Percentiles rank a stretch among this genome's conserved stretches.
Conservation (phyloP, 495 filamentous ascomycete genomes). For the Podospora pseudoanserina region DNA sequence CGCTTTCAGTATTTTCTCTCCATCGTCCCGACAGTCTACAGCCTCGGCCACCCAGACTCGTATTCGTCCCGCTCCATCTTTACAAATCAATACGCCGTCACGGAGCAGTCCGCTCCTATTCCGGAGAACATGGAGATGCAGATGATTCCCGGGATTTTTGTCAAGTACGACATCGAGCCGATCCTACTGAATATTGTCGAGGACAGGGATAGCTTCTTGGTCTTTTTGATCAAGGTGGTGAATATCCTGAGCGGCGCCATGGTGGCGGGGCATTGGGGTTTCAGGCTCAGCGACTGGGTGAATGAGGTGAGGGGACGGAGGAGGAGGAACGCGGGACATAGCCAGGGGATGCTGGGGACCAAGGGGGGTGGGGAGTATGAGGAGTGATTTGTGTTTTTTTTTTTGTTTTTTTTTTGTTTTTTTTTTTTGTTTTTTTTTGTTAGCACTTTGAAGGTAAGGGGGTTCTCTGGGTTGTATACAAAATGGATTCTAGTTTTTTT, state of each 20-base stretch:
- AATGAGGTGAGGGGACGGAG: conserved; percentile 46
- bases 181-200: conserved; percentile 84
- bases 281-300: conserved; percentile 51
- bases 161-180: conserved; percentile 99
- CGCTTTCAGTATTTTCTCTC: conserved; percentile 99
- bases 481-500: background rate
- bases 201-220: conserved; percentile 67
- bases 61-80: conserved; percentile 54
- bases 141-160: conserved; percentile 85
- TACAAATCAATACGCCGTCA: conserved; percentile 98
- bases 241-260: conserved; percentile 59
- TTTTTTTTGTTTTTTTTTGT: too few species aligned
- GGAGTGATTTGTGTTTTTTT: background rate
- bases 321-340: conserved; percentile 44
- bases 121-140: conserved; percentile 47
- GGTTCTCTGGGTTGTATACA: background rate
- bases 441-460: too few species aligned
- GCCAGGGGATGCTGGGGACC: conserved; percentile 55
- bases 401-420: too few species aligned
- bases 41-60: conserved; percentile 45
- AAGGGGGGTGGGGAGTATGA: conserved; percentile 10
- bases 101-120: conserved; percentile 68
- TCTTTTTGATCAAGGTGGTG: conserved; percentile 69
- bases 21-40: conserved; percentile 93
- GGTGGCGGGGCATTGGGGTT: conserved; percentile 60